These are phyloP conservation scores for Pseudonectria foliicola DNA, from an alignment of 2,329 filamentous ascomycete species.

Conservation along the genomic window DNA sequence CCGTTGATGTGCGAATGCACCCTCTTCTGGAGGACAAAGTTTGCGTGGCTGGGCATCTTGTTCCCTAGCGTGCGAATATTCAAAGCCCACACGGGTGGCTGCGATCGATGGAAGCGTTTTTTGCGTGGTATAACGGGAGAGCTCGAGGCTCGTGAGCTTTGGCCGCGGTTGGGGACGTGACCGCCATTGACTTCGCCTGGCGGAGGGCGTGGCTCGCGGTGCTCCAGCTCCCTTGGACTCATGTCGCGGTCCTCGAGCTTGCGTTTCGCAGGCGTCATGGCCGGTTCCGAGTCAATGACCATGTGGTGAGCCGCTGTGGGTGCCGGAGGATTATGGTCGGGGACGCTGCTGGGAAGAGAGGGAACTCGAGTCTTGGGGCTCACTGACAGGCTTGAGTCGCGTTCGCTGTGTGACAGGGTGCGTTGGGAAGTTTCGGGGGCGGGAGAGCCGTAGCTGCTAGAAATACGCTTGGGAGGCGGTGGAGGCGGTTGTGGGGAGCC, in stretches of 20 bases:
- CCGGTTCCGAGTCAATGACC: constrained; percentile 23
- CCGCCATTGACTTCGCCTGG: constrained; percentile 43
- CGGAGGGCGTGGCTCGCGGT: constrained; percentile 39
- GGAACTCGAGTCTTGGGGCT: constrained; percentile 68
- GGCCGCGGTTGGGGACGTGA: constrained; percentile 7
- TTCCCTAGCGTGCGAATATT: constrained; percentile 28
- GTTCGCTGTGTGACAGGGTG: constrained; percentile 51
- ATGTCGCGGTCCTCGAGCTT: constrained; percentile 35
- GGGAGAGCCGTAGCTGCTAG: constrained; percentile 38
- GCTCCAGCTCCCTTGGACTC: constrained; percentile 45
- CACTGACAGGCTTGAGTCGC: constrained; percentile 65
- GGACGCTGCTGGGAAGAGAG: constrained; percentile 37
- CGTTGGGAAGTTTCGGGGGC: constrained; percentile 37
- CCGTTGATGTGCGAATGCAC: constrained; percentile 30
- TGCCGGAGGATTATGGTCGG: constrained; percentile 24
- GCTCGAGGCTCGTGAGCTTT: constrained; percentile 19
- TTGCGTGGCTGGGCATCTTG: constrained; percentile 28
- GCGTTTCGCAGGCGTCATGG: constrained; percentile 33
- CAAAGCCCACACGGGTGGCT: constrained; percentile 44
- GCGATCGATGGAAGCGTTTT: constrained; percentile 31
- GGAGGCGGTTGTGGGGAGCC: constrained; percentile 29
- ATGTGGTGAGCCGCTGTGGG: constrained; percentile 17
- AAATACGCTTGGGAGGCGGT: constrained; percentile 34
- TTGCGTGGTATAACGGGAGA: constrained; percentile 31
- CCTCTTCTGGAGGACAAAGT: constrained; percentile 22